Conservation (phyloP, 139 green algal genomes). For the Micractinium sp. region DNA sequence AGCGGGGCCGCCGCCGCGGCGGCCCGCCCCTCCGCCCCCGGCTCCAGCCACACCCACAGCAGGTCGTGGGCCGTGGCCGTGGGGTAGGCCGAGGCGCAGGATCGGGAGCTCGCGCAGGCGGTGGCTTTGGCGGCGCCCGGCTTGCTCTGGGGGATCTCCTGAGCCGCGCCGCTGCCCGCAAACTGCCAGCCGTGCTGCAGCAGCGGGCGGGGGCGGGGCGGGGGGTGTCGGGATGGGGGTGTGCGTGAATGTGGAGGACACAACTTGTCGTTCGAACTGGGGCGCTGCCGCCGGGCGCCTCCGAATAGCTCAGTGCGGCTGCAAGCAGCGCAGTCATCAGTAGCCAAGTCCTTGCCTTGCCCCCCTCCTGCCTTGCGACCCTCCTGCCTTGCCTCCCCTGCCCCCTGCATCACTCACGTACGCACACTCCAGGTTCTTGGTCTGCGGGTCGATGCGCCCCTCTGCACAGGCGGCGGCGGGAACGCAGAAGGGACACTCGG, state of each 20-base stretch:
- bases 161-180: neutral
- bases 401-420: neutral
- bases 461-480: neutral
- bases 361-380: too few relatives aligned
- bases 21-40: neutral
- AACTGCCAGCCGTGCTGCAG: conserved; percentile 37
- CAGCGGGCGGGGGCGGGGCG: too few relatives aligned
- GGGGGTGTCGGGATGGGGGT: too few relatives aligned
- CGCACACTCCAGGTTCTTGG: conserved; percentile 17
- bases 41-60: conserved; percentile 33
- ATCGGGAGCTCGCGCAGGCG: conserved; percentile 7
- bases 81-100: conserved; percentile 13
- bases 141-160: conserved; percentile 29
- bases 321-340: too few relatives aligned
- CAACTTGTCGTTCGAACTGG: too few relatives aligned
- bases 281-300: too few relatives aligned
- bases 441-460: conserved; percentile 7
- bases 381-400: too few relatives aligned
- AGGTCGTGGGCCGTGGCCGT: conserved; percentile 11
- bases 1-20: conserved; percentile 4
- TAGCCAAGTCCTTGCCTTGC: too few relatives aligned
- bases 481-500: too few relatives aligned
- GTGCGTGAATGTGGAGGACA: too few relatives aligned
- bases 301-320: too few relatives aligned
- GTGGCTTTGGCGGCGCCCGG: neutral